Evolutionary conservation across 1,139 yeast genomes (phyloP).

Genomic region (Magnusiomyces magnusii): DNA sequence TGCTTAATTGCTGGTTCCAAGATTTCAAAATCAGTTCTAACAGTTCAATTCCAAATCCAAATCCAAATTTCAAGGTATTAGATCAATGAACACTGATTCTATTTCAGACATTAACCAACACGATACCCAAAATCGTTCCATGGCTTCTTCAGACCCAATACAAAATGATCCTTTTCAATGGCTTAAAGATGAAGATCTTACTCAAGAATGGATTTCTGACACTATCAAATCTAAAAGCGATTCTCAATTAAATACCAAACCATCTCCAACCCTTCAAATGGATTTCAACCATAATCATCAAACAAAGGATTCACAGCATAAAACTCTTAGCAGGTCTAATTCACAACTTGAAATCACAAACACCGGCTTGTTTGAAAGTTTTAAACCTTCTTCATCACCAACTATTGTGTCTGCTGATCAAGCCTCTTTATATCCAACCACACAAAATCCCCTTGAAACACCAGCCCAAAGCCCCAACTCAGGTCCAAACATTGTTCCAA

Average conservation of each 20-base stretch:
- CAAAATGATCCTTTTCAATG: constrained; percentile 1
- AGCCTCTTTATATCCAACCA: constrained; percentile 13
- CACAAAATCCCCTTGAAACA: neutral
- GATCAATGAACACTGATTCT: no score
- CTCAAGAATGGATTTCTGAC: constrained; percentile 6
- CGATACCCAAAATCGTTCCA: no score
- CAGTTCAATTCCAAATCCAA: no score
- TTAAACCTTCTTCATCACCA: neutral
- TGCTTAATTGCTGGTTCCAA: no score
- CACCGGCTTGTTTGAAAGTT: neutral
- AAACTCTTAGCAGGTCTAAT: neutral
- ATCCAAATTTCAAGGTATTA: no score
- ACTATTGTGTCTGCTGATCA: neutral
- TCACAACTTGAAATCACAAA: neutral
- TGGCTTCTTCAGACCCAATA: neutral
- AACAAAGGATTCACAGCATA: neutral
- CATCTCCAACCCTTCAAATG: neutral
- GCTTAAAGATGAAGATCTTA: constrained; percentile 6
- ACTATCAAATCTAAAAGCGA: neutral
- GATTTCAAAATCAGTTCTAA: no score
- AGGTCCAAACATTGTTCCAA: neutral
- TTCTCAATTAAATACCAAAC: neutral
- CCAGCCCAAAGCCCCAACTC: neutral
- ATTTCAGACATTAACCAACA: no score
- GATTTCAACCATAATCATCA: neutral